Percentiles rank a stretch among this genome's conserved stretches.
Evolutionary conservation across 2,329 filamentous ascomycete species (phyloP).

Genomic region (Bimuria novae-zelandiae): DNA sequence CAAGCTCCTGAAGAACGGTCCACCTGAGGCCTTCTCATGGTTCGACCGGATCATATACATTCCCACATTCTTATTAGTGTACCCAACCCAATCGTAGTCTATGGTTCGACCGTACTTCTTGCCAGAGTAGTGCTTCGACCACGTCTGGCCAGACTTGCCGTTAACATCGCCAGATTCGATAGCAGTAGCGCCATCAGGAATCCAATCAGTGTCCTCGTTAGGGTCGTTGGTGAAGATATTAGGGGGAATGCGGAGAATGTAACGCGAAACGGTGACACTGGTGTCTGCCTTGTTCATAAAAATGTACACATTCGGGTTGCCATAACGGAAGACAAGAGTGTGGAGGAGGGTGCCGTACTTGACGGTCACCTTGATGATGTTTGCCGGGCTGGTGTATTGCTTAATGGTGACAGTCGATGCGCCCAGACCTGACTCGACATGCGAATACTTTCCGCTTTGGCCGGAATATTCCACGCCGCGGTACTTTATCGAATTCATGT

Average conservation of each 20-base stretch:
- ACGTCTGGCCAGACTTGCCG: slow-evolving; percentile 34
- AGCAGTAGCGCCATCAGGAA: slow-evolving; percentile 18
- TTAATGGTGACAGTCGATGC: slow-evolving; percentile 57
- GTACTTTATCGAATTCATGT: slow-evolving; percentile 66
- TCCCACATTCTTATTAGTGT: slow-evolving; percentile 43
- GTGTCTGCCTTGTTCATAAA: slow-evolving; percentile 51
- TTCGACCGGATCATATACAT: slow-evolving; percentile 48
- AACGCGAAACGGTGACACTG: slow-evolving; percentile 47
- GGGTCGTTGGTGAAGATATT: slow-evolving; percentile 34
- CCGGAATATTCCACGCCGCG: slow-evolving; percentile 58
- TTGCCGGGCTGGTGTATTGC: slow-evolving; percentile 29
- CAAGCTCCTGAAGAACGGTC: slow-evolving; percentile 48
- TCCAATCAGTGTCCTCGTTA: slow-evolving; percentile 44
- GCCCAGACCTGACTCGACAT: slow-evolving; percentile 62
- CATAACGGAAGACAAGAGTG: slow-evolving; percentile 63
- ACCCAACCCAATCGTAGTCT: slow-evolving; percentile 48
- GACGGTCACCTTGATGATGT: slow-evolving; percentile 62
- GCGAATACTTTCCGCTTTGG: slow-evolving; percentile 50
- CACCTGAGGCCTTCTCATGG: slow-evolving; percentile 48
- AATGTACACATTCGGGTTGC: slow-evolving; percentile 60
- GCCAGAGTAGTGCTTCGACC: slow-evolving; percentile 50
- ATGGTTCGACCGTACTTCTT: slow-evolving; percentile 47
- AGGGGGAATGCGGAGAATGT: slow-evolving; percentile 38
- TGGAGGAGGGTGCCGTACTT: slow-evolving; percentile 61
- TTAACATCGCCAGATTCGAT: slow-evolving; percentile 30